Percentiles rank a stretch among this genome's conserved stretches.
These are phyloP conservation scores for Margaritispora aquatica DNA, from an alignment of 495 filamentous ascomycete species.

Conservation along the genomic window DNA sequence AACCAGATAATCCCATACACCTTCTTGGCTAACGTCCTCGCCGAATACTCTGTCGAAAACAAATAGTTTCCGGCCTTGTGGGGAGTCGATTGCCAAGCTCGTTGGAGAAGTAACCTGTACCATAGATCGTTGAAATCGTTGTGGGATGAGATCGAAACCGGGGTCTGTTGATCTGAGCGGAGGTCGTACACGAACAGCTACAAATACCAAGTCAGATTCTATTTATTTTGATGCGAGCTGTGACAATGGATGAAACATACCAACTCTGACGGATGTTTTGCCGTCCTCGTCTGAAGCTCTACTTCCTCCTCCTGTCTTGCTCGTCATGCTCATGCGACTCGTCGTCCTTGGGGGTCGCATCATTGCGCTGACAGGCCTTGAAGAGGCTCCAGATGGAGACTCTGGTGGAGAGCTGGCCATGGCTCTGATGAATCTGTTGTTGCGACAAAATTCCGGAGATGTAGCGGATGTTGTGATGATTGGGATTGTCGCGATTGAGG, in stretches of 20 bases:
- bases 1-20: conserved; percentile 89
- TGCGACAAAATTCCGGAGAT: conserved; percentile 22
- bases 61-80: conserved; percentile 89
- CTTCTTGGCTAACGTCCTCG: conserved; percentile 77
- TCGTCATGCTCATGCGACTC: conserved; percentile 86
- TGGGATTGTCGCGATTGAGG: neutral
- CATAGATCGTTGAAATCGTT: conserved; percentile 90
- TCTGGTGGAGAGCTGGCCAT: conserved; percentile 53
- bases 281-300: conserved; percentile 89
- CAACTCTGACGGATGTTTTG: conserved; percentile 98
- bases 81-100: conserved; percentile 79
- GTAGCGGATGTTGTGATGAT: neutral
- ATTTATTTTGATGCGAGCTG: neutral
- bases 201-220: neutral
- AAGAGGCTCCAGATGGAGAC: conserved; percentile 40
- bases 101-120: conserved; percentile 82
- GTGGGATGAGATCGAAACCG: conserved; percentile 89
- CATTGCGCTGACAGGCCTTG: conserved; percentile 81
- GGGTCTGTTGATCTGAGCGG: conserved; percentile 79
- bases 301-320: conserved; percentile 72
- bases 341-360: conserved; percentile 72
- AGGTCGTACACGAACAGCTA: conserved; percentile 83
- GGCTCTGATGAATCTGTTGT: conserved; percentile 16
- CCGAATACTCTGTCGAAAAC: conserved; percentile 94
- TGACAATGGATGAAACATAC: conserved; percentile 51